These are phyloP conservation scores for Diaporthe citriasiana DNA, from an alignment of 2,329 filamentous ascomycete species.

Conservation along the genomic window DNA sequence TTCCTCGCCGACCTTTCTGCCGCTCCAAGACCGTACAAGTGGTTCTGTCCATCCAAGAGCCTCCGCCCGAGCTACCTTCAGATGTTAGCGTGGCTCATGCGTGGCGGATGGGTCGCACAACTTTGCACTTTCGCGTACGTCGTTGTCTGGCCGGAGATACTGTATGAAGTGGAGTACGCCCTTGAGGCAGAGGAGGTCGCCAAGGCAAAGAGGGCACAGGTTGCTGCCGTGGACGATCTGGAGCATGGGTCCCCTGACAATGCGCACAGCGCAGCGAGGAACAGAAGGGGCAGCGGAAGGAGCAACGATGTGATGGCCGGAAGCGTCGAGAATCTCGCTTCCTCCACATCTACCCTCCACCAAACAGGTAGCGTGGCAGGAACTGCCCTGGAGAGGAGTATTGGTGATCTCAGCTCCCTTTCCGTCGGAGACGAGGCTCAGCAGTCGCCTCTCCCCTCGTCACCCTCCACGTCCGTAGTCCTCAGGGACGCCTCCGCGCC, in stretches of 20 bases:
- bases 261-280: slow-evolving; percentile 44
- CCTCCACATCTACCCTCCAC: slow-evolving; percentile 45
- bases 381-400: slow-evolving; percentile 40
- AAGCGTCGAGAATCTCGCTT: slow-evolving; percentile 41
- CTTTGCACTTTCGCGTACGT: slow-evolving; percentile 93
- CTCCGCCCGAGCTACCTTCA: slow-evolving; percentile 90
- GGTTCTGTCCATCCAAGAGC: slow-evolving; percentile 87
- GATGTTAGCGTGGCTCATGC: slow-evolving; percentile 93
- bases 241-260: slow-evolving; percentile 37
- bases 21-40: slow-evolving; percentile 85
- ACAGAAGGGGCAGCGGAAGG: slow-evolving; percentile 38
- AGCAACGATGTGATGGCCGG: slow-evolving; percentile 32
- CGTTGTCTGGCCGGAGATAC: slow-evolving; percentile 84
- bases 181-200: slow-evolving; percentile 75
- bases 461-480: slow-evolving; percentile 43
- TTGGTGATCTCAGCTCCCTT: slow-evolving; percentile 43
- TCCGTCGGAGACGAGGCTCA: slow-evolving; percentile 46
- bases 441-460: slow-evolving; percentile 43
- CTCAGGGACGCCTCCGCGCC: slow-evolving; percentile 37
- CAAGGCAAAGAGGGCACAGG: slow-evolving; percentile 49
- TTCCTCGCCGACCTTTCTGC: slow-evolving; percentile 89
- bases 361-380: slow-evolving; percentile 38
- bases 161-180: slow-evolving; percentile 82
- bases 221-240: slow-evolving; percentile 38
- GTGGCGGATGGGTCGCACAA: slow-evolving; percentile 94